A percentile compares a stretch with the other conserved stretches of the same genome.
Conservation (phyloP, 345 rosid species). For the Sonneratia alba region DNA sequence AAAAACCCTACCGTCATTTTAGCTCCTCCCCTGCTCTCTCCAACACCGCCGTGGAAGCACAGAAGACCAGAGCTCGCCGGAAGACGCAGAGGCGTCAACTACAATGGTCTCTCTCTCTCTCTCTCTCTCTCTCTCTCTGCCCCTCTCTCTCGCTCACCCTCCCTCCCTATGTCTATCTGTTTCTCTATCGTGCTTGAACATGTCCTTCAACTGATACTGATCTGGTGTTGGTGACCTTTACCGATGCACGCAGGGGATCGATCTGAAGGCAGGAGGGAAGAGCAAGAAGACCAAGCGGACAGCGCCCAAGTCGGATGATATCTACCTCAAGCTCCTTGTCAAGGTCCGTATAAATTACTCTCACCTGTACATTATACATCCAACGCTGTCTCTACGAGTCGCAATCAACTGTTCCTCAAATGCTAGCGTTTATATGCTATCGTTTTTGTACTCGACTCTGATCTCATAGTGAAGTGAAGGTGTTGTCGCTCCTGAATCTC, state of each 20-base stretch:
- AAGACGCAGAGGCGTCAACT: conserved; percentile 7
- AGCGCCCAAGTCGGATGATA: conserved; percentile 61
- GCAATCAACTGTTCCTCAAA: background rate
- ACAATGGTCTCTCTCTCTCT: background rate
- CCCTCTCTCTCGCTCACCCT: no score
- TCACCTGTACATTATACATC: background rate
- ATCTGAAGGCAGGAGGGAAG: conserved; percentile 69
- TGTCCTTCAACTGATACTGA: background rate
- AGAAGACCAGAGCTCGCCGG: conserved; percentile 6
- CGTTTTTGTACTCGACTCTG: background rate
- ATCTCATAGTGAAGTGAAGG: no score
- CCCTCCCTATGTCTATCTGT: conserved; percentile 2
- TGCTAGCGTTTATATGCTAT: background rate
- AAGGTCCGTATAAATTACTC: conserved; percentile 28
- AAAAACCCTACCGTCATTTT: conserved; percentile 35
- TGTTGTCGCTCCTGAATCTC: no score
- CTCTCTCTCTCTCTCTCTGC: background rate
- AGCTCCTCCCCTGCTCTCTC: background rate
- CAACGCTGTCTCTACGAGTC: background rate
- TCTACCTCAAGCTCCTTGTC: conserved; percentile 73
- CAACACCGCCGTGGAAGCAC: background rate
- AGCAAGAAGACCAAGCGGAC: conserved; percentile 62
- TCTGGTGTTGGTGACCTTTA: background rate
- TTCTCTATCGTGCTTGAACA: background rate
- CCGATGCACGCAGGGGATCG: conserved; percentile 44